Percentiles rank a stretch among this genome's conserved stretches.
Evolutionary conservation across 164 flowering plant genomes (phyloP).

Genomic region (Tinospora cordifolia): DNA sequence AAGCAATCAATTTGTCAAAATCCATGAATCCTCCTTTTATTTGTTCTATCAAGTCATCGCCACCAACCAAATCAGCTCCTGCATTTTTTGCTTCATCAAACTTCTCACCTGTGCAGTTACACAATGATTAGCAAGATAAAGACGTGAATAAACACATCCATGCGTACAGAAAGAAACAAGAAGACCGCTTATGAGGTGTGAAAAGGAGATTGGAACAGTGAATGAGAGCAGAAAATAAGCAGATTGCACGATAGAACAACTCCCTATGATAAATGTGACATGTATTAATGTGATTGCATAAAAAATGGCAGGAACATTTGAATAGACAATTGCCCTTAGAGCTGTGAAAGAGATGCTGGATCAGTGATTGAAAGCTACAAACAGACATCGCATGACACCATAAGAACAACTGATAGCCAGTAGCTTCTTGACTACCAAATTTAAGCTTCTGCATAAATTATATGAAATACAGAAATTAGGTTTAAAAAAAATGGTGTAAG

Average conservation of each 20-base stretch:
- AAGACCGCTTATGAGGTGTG: neutral
- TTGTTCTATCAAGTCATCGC: constrained; percentile 78
- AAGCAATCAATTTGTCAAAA: constrained; percentile 89
- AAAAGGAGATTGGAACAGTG: neutral
- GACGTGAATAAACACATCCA: neutral
- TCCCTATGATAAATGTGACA: too few relatives aligned
- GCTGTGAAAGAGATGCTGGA: neutral
- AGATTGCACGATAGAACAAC: too few relatives aligned
- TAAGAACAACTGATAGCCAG: too few relatives aligned
- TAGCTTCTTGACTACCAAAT: too few relatives aligned
- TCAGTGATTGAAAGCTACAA: neutral
- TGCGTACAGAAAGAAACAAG: neutral
- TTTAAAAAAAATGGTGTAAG: too few relatives aligned
- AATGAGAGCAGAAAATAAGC: too few relatives aligned
- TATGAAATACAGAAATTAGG: too few relatives aligned
- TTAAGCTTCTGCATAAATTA: too few relatives aligned
- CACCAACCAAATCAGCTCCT: constrained; percentile 97
- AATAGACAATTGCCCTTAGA: neutral
- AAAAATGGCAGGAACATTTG: too few relatives aligned
- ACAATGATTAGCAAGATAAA: constrained; percentile 8
- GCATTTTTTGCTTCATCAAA: constrained; percentile 92
- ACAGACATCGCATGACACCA: too few relatives aligned
- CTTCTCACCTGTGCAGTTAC: constrained; percentile 62
- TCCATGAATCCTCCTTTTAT: constrained; percentile 96
- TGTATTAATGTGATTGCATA: too few relatives aligned